Conservation (phyloP, 345 rosid species). For the Erodium maritimum region DNA sequence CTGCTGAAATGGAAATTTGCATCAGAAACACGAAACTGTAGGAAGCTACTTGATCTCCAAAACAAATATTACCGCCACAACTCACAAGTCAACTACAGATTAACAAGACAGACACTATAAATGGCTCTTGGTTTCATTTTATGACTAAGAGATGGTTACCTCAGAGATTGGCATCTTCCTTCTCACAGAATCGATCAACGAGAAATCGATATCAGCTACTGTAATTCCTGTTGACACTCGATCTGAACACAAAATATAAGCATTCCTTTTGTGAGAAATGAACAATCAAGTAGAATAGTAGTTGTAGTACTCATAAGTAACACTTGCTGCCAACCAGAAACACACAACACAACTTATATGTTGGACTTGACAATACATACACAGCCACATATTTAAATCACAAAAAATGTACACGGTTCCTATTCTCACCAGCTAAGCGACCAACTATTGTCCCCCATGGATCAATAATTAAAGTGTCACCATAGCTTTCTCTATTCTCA, state of each 20-base stretch:
- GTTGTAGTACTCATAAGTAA: background rate
- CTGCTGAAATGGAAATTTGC: slow-evolving; percentile 24
- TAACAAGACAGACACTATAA: background rate
- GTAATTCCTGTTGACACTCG: slow-evolving; percentile 64
- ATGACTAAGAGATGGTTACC: slow-evolving; percentile 20
- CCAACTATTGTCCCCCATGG: slow-evolving; percentile 86
- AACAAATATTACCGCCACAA: background rate
- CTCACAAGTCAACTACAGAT: background rate
- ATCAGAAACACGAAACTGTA: slow-evolving; percentile 1
- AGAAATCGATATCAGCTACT: slow-evolving; percentile 70
- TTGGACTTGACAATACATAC: background rate
- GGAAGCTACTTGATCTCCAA: background rate
- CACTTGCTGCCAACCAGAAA: background rate
- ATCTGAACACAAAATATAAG: slow-evolving; percentile 30
- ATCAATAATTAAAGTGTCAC: slow-evolving; percentile 77
- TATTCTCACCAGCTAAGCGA: slow-evolving; percentile 56
- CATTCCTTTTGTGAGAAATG: background rate
- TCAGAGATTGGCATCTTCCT: slow-evolving; percentile 68
- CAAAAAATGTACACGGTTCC: background rate
- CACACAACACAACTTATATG: background rate
- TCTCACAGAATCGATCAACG: slow-evolving; percentile 72
- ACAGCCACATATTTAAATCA: background rate
- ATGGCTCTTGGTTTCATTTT: background rate
- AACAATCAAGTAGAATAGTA: background rate
- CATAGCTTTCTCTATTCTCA: slow-evolving; percentile 74